These are phyloP conservation scores for Annulohypoxylon nitens DNA, from an alignment of 495 filamentous ascomycete genomes.

Conservation along the genomic window DNA sequence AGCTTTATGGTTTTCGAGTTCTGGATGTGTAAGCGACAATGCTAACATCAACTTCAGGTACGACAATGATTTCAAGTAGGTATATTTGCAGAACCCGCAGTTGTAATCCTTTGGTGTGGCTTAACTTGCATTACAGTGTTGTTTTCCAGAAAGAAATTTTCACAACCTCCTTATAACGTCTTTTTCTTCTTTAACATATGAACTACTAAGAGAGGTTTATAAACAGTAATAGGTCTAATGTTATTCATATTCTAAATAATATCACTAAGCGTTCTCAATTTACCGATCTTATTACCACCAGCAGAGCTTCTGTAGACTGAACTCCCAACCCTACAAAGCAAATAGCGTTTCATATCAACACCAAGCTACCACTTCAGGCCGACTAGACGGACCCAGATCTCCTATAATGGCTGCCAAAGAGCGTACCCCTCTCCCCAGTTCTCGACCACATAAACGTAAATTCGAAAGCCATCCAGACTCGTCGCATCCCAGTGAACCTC, in stretches of 20 bases:
- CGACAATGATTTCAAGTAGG: neutral
- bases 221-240: too few relatives aligned
- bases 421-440: constrained; percentile 32
- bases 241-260: too few relatives aligned
- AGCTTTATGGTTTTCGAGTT: too few relatives aligned
- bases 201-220: too few relatives aligned
- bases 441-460: constrained; percentile 5
- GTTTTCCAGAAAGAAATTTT: neutral
- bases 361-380: too few relatives aligned
- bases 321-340: too few relatives aligned
- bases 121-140: neutral
- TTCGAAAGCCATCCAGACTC: neutral
- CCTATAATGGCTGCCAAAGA: constrained; percentile 13
- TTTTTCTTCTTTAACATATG: too few relatives aligned
- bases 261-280: too few relatives aligned
- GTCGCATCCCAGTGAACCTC: neutral
- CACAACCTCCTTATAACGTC: neutral
- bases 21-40: neutral
- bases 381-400: neutral
- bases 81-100: neutral
- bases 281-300: too few relatives aligned
- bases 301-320: too few relatives aligned
- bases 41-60: neutral
- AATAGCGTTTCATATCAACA: too few relatives aligned
- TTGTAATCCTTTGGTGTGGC: neutral